Conservation (phyloP, 177 flowering plant genomes). For the Vitis hybrid region DNA sequence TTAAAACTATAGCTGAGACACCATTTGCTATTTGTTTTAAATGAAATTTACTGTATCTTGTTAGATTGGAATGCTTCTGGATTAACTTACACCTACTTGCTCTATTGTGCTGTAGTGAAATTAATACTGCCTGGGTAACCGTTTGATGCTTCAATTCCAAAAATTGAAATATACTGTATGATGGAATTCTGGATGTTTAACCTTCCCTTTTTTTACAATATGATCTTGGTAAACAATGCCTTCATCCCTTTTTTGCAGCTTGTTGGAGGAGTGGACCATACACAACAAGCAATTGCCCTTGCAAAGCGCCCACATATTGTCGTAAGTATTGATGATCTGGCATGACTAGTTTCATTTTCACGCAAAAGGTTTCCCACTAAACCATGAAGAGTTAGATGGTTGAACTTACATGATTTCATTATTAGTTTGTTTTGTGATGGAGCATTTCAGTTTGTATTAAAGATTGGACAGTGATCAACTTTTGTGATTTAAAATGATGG, state of each 20-base stretch:
- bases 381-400: background rate
- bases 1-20: too few species aligned
- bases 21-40: too few species aligned
- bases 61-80: too few species aligned
- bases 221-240: background rate
- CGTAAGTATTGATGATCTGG: slow-evolving; percentile 42
- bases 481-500: too few species aligned
- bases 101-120: too few species aligned
- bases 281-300: slow-evolving; percentile 58
- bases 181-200: background rate
- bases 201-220: background rate
- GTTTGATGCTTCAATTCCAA: too few species aligned
- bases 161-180: too few species aligned
- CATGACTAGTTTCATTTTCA: background rate
- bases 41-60: too few species aligned
- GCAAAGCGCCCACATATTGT: slow-evolving; percentile 82
- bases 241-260: slow-evolving; percentile 39
- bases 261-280: slow-evolving; percentile 83
- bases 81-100: too few species aligned
- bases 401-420: background rate
- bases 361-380: background rate
- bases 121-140: too few species aligned
- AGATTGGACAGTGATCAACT: too few species aligned
- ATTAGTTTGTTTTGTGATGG: background rate
- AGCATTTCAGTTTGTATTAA: too few species aligned